Percentiles rank a stretch among this genome's conserved stretches.
phyloP scores from a whole-genome alignment of 2,329 filamentous ascomycete genomes.

The Fusarium tjaetaba region DNA sequence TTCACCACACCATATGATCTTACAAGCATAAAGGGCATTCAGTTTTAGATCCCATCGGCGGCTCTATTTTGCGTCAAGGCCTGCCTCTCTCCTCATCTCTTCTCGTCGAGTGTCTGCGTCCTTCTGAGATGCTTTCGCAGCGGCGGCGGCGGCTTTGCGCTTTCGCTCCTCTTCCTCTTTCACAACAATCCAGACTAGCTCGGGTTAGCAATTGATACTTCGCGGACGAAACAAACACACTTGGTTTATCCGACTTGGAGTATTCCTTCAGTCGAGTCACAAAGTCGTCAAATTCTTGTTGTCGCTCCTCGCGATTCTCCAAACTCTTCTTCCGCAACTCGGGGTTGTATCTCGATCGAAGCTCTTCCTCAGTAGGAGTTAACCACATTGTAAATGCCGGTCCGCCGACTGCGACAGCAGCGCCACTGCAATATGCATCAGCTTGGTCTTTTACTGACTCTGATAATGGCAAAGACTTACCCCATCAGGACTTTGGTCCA shows the following conservation, averaged over 20 bases:
- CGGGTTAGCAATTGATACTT: constrained; percentile 16
- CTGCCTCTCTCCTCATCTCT: constrained; percentile 61
- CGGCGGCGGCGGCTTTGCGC: constrained; percentile 50
- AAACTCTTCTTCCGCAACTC: constrained; percentile 90
- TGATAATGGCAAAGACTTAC: constrained; percentile 59
- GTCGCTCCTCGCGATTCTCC: constrained; percentile 77
- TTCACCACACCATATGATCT: constrained; percentile 32
- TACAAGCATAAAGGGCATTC: constrained; percentile 31
- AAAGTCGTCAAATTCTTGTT: constrained; percentile 91
- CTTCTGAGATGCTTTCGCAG: constrained; percentile 50
- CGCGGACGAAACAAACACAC: constrained; percentile 61
- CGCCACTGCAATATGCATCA: constrained; percentile 65
- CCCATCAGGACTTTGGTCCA: constrained; percentile 76
- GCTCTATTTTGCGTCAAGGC: constrained; percentile 51
- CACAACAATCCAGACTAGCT: constrained; percentile 61
- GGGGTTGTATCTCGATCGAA: constrained; percentile 92
- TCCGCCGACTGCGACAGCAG: constrained; percentile 79
- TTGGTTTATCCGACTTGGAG: constrained; percentile 90
- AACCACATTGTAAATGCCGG: constrained; percentile 85
- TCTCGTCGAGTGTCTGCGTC: constrained; percentile 58
- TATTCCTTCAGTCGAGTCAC: constrained; percentile 85
- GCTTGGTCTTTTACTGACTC: constrained; percentile 8
- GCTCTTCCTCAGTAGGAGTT: constrained; percentile 87
- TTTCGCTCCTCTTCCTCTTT: constrained; percentile 59
- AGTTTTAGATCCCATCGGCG: not conserved